These are phyloP conservation scores for Metschnikowia lochheadii DNA, from an alignment of 805 yeast genomes.

Conservation along the genomic window DNA sequence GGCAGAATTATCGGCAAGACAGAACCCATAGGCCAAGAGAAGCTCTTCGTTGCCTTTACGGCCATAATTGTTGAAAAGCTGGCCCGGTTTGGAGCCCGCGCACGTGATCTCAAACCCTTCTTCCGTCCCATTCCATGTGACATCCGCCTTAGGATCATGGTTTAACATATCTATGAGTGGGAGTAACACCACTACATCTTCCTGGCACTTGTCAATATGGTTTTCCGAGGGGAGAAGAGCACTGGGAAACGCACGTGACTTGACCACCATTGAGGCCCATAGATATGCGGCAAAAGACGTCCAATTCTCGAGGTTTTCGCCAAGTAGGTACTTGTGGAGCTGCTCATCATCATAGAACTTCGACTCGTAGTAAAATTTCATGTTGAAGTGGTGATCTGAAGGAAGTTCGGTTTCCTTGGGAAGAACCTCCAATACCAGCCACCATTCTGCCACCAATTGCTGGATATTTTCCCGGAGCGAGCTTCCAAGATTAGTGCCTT, in stretches of 20 bases:
- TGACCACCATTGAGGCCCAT: slow-evolving; percentile 71
- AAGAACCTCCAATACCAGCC: slow-evolving; percentile 29
- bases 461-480: slow-evolving; percentile 46
- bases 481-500: slow-evolving; percentile 68
- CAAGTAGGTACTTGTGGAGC: slow-evolving; percentile 22
- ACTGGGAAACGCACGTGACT: slow-evolving; percentile 79
- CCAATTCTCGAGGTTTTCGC: slow-evolving; percentile 43
- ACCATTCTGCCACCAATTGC: slow-evolving; percentile 60
- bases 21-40: slow-evolving; percentile 79
- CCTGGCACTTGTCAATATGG: slow-evolving; percentile 17
- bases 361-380: slow-evolving; percentile 42
- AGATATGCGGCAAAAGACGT: slow-evolving; percentile 61
- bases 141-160: slow-evolving; percentile 58
- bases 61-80: slow-evolving; percentile 77
- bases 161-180: slow-evolving; percentile 80
- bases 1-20: slow-evolving; percentile 50
- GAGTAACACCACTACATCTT: slow-evolving; percentile 59
- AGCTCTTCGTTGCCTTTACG: slow-evolving; percentile 83
- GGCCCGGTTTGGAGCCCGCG: slow-evolving; percentile 24
- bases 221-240: slow-evolving; percentile 41
- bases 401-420: slow-evolving; percentile 32
- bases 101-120: slow-evolving; percentile 22
- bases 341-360: slow-evolving; percentile 38
- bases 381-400: slow-evolving; percentile 31
- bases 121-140: slow-evolving; percentile 51